Evolutionary conservation across 2,329 filamentous ascomycete genomes (phyloP), one percentile per base, ranked within the genome.

Genomic region (Claviceps lovelessii): DNA sequence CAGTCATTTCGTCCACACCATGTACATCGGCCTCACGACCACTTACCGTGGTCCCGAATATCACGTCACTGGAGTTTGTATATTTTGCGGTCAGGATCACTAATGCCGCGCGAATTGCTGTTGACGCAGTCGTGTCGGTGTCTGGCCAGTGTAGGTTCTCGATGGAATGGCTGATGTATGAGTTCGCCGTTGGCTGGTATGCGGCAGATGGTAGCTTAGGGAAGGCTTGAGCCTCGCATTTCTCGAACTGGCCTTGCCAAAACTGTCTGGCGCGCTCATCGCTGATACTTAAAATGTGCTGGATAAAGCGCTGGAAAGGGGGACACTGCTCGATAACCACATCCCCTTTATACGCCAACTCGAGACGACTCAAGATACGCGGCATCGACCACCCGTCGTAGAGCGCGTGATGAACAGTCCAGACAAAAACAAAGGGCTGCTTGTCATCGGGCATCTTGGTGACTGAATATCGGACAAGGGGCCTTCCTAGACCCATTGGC

Each of bases 321-420:
- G 53, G 56, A 23, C 45, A 13, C 13, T 55, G 45, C 39, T 65
- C 63, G 17, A 69, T 66, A 0, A 65, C 35, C 28, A 13, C 41
- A 2, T 64, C 54, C 5, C 65, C 65, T 17, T 67, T 60, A 49
- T 70, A 72, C 5, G 67, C 67, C 39, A 61, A 60, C 55, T 72
- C 70, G 42, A 74, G 64, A 51, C 66, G 64, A 19, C 72, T 71
- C 37, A 73, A 64, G 1, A 74, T 60, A 7, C 74, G 61, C 5
- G 68, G 68, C 69, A 75, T 70, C 1, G 70, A 73, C 74, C 75
- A 77, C 19, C 75, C 76, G 52, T 79, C 76, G 55, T 78, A 79
- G 0, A 77, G 61, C 10, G 70, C 71, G 57, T 78, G 76, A 55
- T 77, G 75, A 58, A 76, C 68, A 2, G 73, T 74, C 60, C 31